Evolutionary conservation across 2,329 filamentous ascomycete genomes (phyloP), one percentile per base, ranked within the genome.

Genomic region (Paracoccidioides lutzii): DNA sequence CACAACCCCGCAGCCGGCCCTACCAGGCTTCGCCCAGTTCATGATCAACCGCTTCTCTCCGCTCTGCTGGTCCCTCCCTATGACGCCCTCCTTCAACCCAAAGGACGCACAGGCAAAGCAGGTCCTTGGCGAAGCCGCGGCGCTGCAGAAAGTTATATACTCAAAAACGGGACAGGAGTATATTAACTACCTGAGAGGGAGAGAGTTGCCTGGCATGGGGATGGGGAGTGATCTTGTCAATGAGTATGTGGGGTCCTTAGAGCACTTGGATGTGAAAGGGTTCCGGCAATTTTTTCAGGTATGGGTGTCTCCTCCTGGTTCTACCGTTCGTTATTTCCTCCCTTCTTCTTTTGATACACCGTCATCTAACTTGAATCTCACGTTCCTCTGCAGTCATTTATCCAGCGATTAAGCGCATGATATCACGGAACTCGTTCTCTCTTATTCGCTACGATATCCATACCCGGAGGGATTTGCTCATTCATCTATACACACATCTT

Each of bases 21-120:
- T 98, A 33, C 88, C 90, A 2, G 91, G 93, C 5, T 98, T 98
- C 67, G 90, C 95, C 63, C 80, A 81, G 56, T 97, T 95, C 72
- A 86, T 95, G 71, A 87, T 97, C 57, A 82, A 87, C 45, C 82
- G 87, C 28, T 95, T 98, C 74, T 91, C 95, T 57, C 81, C 87
- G 0, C 79, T 94, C 6, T 90, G 87, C 69, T 98, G 93, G 93
- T 86, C 88, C 43, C 83, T 97, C 5, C 82, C 95, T 40, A 82
- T 82, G 42, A 86, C 90, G 46, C 78, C 85, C 5, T 79, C 79
- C 22, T 96, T 97, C 77, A 86, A 86, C 60, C 82, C 88, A 0
- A 83, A 84, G 60, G 93, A 98, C 68, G 90, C 90, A 1, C 90
- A 95, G 73, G 87, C 87, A 38, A 87, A 87, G 68, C 86, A 90